Base-by-base conservation (phyloP, 352 stramenopile species). In the Pythium rishiriense region DNA sequence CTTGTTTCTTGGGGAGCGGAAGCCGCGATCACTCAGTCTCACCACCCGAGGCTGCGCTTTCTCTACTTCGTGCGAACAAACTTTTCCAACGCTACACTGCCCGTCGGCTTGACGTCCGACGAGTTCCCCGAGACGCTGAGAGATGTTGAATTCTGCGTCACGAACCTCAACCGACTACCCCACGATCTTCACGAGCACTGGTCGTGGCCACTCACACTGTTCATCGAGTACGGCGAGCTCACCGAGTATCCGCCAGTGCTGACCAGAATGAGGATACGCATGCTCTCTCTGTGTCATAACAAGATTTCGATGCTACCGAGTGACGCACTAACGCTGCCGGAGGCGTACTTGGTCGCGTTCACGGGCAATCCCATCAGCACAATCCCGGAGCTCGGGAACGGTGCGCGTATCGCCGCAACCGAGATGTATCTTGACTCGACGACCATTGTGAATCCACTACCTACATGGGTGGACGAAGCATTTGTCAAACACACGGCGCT, bases 31-130 rank as follows among this genome's bases (percentile, higher is more conserved):
- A 71, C 66, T 0, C 26, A 69, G 6, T 46, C 42, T 0, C 31
- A 69, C 28, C 68, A 84, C 26, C 64, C 73, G 9, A 69, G 65
- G 15, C 17, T 79, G 7, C 17, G 41, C 3, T 66, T 59, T 29
- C 19, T 43, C 9, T 52, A 33, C 22, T 42, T 43, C 28, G 58
- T 59, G 7, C 58, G 49, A 7, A 65, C 73, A 7, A 48, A 69
- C 12, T 64, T 78, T n/a, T 21, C 47, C 22, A 54, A 62, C 15
- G 58, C 35, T 9, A 50, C 51, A 22, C 47, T 68, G 3, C 58
- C 65, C 6, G 9, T 12, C 4, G 59, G 65, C 1, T 25, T 72
- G 4, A 25, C 58, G 3, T 64, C 54, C 2, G 22, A 17, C 19
- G 43, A 61, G 15, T 64, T 68, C 42, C 65, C 65, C 8, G 4